Percentiles rank a stretch among this genome's conserved stretches.
These are phyloP conservation scores for Eucalyptus urophylla DNA, from an alignment of 345 rosid genomes.

Conservation along the genomic window DNA sequence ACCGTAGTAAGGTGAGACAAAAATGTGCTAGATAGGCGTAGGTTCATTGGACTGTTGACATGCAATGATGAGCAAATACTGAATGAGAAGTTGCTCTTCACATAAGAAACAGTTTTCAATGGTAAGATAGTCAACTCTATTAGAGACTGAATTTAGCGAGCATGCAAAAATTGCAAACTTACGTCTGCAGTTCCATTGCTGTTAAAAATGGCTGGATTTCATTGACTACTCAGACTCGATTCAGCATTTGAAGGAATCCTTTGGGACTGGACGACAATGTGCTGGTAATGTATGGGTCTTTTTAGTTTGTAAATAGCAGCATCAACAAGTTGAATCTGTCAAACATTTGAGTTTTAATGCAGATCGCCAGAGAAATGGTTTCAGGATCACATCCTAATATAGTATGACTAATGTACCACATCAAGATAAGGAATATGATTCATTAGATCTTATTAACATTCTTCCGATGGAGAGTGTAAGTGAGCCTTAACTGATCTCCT, in stretches of 20 bases:
- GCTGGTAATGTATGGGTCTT: no score
- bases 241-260: background rate
- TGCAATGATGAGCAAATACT: background rate
- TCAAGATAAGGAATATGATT: background rate
- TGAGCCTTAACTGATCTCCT: background rate
- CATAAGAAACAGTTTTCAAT: background rate
- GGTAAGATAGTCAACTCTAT: background rate
- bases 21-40: background rate
- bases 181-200: background rate
- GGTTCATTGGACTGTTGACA: background rate
- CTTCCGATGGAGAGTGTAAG: background rate
- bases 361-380: background rate
- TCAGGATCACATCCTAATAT: background rate
- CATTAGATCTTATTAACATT: background rate
- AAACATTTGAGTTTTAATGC: background rate
- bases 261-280: background rate
- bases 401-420: background rate
- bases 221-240: background rate
- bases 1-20: background rate
- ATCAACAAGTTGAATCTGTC: background rate
- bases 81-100: background rate
- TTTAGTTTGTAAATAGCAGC: background rate
- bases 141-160: background rate
- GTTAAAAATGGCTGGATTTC: background rate
- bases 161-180: background rate